Evolutionary conservation across 768 basidiomycete genomes (phyloP), one percentile per base, ranked within the genome.

Genomic region (Antrodiella citrinella): DNA sequence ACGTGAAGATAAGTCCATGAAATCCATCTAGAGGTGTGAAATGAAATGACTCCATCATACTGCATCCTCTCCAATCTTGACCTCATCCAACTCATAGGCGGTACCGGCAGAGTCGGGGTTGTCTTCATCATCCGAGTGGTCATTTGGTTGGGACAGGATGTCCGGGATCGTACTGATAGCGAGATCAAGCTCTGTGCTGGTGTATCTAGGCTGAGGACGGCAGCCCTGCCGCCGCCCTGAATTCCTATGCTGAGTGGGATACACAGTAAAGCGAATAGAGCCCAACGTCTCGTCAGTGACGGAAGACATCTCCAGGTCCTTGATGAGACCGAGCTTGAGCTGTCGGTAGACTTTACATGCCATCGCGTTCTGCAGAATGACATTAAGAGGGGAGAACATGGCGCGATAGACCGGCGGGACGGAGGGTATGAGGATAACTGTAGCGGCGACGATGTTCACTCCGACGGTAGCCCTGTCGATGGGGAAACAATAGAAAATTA

Each of bases 281-380:
- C 30, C 30, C 15, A 7, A 7, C 30, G 30, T 15, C 7, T 35
- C 15, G 30, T 35, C 30, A 15, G 7, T 35, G 7, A 7, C 30
- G 15, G 7, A 35, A 15, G 30, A 7, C 30, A 35, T 35, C 7
- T 7, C 7, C 7, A 35, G 30, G 30, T 50, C 42, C 9, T 43
- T 43, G 18, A 50, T 44, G 18, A 50, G 44, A n/a, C 49, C 43
- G 39, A 49, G 39, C 24, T 49, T 49, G 40, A 49, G 42, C 48
- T 43, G 48, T 12, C 49, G 24, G 42, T 50, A 35, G 23, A 45
- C 49, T 24, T 26, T n/a, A 43, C 49, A 50, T 43, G 43, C 26
- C 48, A 49, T 50, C 13, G 26, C 24, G 42, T 50, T 50, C 19
- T 50, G 49, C 13, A 50, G 39, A 12, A 43, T 26, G 25, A 45